Conservation (phyloP, 257 asterid genomes). For the Linderniella brevidens region DNA sequence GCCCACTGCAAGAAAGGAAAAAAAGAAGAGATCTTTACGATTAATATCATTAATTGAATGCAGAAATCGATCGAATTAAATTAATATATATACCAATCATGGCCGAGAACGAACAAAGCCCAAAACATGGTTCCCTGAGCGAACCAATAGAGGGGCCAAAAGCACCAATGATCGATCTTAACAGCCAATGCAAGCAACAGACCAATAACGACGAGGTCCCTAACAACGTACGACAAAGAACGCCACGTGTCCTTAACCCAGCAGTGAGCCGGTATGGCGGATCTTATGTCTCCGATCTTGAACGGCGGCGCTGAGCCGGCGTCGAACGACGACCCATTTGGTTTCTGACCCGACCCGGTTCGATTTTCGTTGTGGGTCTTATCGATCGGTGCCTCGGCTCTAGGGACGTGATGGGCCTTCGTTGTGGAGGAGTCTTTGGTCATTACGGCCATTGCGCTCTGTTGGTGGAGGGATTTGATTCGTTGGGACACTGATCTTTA, state of each 20-base stretch:
- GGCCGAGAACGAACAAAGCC: constrained; percentile 67
- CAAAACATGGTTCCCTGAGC: constrained; percentile 59
- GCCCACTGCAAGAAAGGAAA: constrained; percentile 30
- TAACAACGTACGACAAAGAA: constrained; percentile 26
- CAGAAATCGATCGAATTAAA: neutral
- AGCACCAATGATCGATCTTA: constrained; percentile 17
- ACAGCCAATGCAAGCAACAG: constrained; percentile 24
- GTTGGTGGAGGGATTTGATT: too few relatives aligned
- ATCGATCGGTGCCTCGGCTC: too few relatives aligned
- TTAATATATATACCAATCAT: constrained; percentile 35
- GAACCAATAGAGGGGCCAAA: constrained; percentile 43
- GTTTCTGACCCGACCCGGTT: too few relatives aligned
- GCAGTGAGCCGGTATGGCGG: constrained; percentile 52
- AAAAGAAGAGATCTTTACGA: neutral
- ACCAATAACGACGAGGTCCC: constrained; percentile 21
- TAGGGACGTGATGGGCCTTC: too few relatives aligned
- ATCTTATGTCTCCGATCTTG: constrained; percentile 35
- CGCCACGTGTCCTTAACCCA: constrained; percentile 53
- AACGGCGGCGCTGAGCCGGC: constrained; percentile 56
- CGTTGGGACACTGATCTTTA: too few relatives aligned
- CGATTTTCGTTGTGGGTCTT: too few relatives aligned
- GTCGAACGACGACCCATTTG: constrained; percentile 15
- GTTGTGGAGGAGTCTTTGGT: too few relatives aligned
- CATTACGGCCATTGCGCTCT: too few relatives aligned
- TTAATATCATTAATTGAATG: neutral